Evolutionary conservation across 2,329 filamentous ascomycete species (phyloP).

Genomic region (Diaporthe sp.): DNA sequence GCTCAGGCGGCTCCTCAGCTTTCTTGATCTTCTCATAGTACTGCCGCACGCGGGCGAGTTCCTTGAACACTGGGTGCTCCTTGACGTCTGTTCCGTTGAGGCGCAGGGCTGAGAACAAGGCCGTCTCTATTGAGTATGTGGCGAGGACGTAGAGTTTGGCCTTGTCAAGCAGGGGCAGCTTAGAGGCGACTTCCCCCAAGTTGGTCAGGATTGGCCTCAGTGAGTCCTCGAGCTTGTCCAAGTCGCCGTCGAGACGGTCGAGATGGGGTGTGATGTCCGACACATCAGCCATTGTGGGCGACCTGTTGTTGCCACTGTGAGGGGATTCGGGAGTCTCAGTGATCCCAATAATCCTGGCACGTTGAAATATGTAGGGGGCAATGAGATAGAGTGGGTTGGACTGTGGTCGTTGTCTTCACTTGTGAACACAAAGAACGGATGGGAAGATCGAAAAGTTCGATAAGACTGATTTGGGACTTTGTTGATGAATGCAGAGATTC

Average conservation of each 20-base stretch:
- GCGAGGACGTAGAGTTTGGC: slow-evolving; percentile 92
- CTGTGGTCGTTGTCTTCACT: not conserved
- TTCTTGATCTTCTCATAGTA: slow-evolving; percentile 94
- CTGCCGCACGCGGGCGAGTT: slow-evolving; percentile 87
- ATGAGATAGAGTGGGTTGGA: not conserved
- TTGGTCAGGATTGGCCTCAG: slow-evolving; percentile 80
- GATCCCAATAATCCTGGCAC: not conserved
- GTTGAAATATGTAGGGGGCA: not conserved
- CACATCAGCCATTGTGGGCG: slow-evolving; percentile 57
- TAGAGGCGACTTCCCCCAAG: slow-evolving; percentile 78
- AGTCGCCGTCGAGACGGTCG: slow-evolving; percentile 80
- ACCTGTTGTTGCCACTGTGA: not conserved
- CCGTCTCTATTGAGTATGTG: slow-evolving; percentile 90
- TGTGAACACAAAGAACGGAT: not conserved
- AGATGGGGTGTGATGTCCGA: slow-evolving; percentile 76
- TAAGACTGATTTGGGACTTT: not conserved
- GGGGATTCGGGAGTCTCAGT: not conserved
- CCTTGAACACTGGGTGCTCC: slow-evolving; percentile 85
- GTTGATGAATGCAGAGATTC: no score
- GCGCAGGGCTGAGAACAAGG: slow-evolving; percentile 86
- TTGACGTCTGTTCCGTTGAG: slow-evolving; percentile 86
- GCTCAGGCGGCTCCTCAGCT: slow-evolving; percentile 73
- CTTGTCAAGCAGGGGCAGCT: slow-evolving; percentile 92
- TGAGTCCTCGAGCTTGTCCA: slow-evolving; percentile 82
- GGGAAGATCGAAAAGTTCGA: not conserved